Evolutionary conservation across 495 filamentous ascomycete genomes (phyloP).

Genomic region (Aspergillus campestris): DNA sequence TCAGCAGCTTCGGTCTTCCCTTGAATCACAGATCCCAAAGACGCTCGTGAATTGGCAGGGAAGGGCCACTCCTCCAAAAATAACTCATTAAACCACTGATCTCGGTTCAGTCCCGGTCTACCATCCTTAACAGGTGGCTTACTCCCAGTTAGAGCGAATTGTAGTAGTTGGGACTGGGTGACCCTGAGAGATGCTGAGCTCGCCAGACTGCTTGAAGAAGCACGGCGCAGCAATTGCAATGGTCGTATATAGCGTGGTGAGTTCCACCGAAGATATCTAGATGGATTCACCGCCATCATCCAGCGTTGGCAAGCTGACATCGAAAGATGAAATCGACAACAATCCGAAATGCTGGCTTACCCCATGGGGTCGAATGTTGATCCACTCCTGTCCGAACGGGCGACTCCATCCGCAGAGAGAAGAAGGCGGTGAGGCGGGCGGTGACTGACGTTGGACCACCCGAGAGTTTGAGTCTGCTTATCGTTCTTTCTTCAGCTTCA

Average conservation of each 20-base stretch:
- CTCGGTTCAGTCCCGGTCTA: not conserved
- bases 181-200: slow-evolving; percentile 9
- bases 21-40: slow-evolving; percentile 17
- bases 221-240: not conserved
- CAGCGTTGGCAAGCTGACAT: not conserved
- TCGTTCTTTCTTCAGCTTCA: too few relatives aligned
- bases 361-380: not conserved
- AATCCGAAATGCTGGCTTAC: too few relatives aligned
- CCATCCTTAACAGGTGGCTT: slow-evolving; percentile 1
- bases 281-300: not conserved
- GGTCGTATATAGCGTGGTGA: not conserved
- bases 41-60: slow-evolving; percentile 8
- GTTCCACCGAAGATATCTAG: too few relatives aligned
- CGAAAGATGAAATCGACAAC: not conserved
- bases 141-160: slow-evolving; percentile 21
- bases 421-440: slow-evolving; percentile 6
- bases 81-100: slow-evolving; percentile 7
- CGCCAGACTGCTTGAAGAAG: not conserved
- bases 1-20: not conserved
- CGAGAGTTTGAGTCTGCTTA: too few relatives aligned
- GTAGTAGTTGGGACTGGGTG: slow-evolving; percentile 23
- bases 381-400: not conserved
- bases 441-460: not conserved
- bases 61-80: slow-evolving; percentile 20
- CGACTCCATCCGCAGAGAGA: not conserved